Evolutionary conservation across 2,329 filamentous ascomycete genomes (phyloP).

Genomic region (Fusarium xyrophilum): DNA sequence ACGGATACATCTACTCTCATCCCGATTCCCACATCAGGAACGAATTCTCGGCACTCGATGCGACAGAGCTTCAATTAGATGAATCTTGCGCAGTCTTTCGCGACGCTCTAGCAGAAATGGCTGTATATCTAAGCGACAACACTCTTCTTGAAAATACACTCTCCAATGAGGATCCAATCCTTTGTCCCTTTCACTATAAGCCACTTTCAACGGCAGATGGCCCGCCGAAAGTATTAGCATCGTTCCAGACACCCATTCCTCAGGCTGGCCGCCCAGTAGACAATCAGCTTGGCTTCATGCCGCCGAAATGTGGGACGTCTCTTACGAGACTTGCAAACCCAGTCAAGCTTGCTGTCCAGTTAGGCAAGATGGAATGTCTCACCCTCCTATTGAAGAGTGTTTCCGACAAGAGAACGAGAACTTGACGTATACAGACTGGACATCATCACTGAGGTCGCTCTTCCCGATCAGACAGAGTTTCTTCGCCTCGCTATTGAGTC

Average conservation of each 20-base stretch:
- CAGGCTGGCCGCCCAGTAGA: accelerated
- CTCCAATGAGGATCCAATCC: not conserved
- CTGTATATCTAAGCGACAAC: not conserved
- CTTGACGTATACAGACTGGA: not conserved
- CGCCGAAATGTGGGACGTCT: not conserved
- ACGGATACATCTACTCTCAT: not conserved
- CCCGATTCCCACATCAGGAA: not conserved
- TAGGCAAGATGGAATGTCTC: not conserved
- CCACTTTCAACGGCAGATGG: accelerated
- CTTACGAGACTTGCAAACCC: not conserved
- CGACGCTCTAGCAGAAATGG: not conserved
- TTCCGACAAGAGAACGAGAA: accelerated
- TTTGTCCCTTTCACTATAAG: not conserved
- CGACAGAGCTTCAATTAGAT: not conserved
- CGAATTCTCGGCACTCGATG: accelerated
- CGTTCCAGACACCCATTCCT: not conserved
- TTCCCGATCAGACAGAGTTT: not conserved
- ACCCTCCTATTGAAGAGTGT: not conserved
- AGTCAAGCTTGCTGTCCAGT: not conserved
- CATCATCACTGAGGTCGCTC: not conserved
- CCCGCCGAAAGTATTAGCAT: accelerated
- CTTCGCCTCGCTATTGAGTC: not conserved
- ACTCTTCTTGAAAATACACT: not conserved
- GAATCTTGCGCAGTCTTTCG: not conserved
- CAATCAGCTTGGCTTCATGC: not conserved